Conservation (phyloP, 2,329 filamentous ascomycete species). For the Ramularia endophylla region DNA sequence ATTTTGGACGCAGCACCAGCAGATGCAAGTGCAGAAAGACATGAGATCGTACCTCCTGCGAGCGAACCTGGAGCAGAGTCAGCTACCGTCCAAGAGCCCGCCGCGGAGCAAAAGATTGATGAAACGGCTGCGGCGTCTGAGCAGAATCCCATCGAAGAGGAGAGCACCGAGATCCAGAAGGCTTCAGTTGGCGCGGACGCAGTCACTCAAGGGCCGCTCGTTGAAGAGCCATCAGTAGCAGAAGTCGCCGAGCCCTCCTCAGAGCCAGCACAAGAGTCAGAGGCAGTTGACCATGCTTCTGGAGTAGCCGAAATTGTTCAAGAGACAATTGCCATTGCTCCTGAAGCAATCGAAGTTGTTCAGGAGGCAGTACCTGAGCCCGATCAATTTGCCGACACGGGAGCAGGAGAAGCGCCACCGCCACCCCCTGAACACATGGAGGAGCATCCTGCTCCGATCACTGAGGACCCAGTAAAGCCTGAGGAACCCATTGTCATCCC, state of each 20-base stretch:
- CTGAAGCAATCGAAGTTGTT: background rate
- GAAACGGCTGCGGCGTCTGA: background rate
- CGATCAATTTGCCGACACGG: background rate
- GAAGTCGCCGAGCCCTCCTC: background rate
- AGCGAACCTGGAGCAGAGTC: conserved; percentile 1
- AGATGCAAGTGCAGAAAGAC: background rate
- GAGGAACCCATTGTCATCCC: no score
- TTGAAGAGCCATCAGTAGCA: background rate
- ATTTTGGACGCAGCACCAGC: background rate
- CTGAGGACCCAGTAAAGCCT: background rate
- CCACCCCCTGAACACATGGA: background rate
- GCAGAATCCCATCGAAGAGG: background rate
- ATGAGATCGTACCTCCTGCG: conserved; percentile 8
- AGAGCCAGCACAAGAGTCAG: background rate
- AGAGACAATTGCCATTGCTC: background rate
- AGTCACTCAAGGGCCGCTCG: background rate
- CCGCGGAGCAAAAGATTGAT: background rate
- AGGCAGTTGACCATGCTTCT: background rate
- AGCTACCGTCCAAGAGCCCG: conserved; percentile 7
- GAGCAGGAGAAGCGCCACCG: background rate
- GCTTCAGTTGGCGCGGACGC: background rate
- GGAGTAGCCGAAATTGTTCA: background rate
- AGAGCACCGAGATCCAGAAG: no score
- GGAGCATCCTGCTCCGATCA: background rate
- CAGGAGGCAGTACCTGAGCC: background rate